phyloP scores from a whole-genome alignment of 192 early-diverging fungal species.

The Phycomyces blakesleeanus region DNA sequence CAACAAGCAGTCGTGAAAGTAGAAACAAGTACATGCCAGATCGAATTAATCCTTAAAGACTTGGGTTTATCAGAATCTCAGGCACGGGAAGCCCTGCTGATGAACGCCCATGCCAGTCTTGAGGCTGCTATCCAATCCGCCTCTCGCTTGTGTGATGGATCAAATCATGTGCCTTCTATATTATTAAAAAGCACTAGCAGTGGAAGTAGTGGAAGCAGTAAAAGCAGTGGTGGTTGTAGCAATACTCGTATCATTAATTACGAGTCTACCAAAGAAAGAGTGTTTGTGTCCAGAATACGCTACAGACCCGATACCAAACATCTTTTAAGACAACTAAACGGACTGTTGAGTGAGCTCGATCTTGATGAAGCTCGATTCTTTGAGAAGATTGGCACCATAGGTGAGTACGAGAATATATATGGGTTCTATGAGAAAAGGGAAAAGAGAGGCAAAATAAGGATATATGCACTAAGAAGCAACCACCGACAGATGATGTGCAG shows the following conservation, averaged over 20 bases:
- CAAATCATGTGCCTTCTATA: no score
- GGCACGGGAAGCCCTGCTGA: conserved; percentile 12
- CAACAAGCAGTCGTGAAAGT: conserved; percentile 22
- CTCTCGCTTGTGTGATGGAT: conserved; percentile 4
- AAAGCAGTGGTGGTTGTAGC: background rate
- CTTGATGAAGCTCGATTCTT: conserved; percentile 5
- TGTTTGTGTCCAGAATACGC: conserved; percentile 2
- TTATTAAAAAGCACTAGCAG: background rate
- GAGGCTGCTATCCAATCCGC: conserved; percentile 25
- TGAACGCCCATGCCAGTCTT: conserved; percentile 21
- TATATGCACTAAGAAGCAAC: background rate
- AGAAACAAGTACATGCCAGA: conserved; percentile 21
- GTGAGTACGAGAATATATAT: background rate
- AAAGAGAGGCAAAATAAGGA: background rate
- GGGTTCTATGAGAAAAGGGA: background rate
- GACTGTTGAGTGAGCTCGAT: background rate
- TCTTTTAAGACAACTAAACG: conserved; percentile 7
- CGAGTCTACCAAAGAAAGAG: background rate
- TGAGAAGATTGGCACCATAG: conserved; percentile 1
- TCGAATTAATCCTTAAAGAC: conserved; percentile 25
- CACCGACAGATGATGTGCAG: conserved; percentile 23
- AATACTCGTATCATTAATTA: background rate
- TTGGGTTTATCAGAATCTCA: conserved; percentile 9
- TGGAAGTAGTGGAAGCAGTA: conserved; percentile 5
- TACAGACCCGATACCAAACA: conserved; percentile 14